Percentiles rank a stretch among this genome's conserved stretches.
phyloP scores from a whole-genome alignment of 2,329 filamentous ascomycete species.

The Sclerotinia sclerotiorum region DNA sequence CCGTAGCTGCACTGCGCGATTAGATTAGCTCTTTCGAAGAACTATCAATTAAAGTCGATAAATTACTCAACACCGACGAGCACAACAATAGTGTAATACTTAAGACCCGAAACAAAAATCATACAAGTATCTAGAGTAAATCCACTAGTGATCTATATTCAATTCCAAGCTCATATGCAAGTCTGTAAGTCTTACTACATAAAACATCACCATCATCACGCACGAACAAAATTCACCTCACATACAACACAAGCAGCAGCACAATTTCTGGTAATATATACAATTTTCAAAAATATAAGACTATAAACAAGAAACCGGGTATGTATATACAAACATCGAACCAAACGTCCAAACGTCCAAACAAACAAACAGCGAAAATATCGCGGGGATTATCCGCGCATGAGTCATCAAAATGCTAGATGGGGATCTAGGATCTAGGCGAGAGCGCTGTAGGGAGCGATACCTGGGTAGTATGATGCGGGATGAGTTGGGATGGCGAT shows the following conservation, averaged over 20 bases:
- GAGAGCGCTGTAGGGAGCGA: conserved; percentile 28
- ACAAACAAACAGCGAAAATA: neutral
- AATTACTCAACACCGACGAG: too few relatives aligned
- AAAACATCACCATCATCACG: neutral
- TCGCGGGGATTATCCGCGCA: neutral
- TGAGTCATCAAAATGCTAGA: neutral
- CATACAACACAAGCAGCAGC: neutral
- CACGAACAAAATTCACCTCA: neutral
- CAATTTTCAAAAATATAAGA: neutral
- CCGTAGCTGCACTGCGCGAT: neutral
- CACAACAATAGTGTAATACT: too few relatives aligned
- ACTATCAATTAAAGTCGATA: neutral
- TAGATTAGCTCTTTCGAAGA: neutral
- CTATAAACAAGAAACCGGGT: neutral
- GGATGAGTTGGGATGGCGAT: conserved; percentile 33
- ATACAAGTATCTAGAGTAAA: too few relatives aligned
- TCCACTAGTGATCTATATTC: too few relatives aligned
- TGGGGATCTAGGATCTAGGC: conserved; percentile 17
- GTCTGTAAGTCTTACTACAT: neutral
- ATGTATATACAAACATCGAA: neutral
- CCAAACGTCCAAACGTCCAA: neutral
- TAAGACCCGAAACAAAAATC: too few relatives aligned
- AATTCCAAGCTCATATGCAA: neutral
- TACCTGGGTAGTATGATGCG: conserved; percentile 26
- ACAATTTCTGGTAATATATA: neutral